These are phyloP conservation scores for Tolypocladium pustulatum DNA, from an alignment of 2,329 filamentous ascomycete species.

Conservation along the genomic window DNA sequence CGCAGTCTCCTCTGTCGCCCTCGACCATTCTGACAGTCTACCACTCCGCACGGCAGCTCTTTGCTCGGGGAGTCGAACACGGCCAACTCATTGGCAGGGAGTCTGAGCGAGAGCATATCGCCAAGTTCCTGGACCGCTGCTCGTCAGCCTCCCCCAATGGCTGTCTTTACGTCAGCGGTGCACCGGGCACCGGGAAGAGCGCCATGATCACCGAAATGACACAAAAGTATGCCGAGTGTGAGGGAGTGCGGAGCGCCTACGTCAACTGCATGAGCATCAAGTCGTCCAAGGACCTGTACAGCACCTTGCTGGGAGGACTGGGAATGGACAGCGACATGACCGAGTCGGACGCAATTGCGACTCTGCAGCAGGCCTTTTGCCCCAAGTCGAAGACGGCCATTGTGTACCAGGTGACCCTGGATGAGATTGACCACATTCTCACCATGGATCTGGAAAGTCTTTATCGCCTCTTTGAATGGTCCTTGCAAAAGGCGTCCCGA, in stretches of 20 bases:
- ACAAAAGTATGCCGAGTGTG: conserved; percentile 39
- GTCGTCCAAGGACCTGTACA: conserved; percentile 75
- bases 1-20: conserved; percentile 63
- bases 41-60: conserved; percentile 76
- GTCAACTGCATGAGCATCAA: conserved; percentile 98
- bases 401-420: conserved; percentile 75
- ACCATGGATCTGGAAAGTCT: conserved; percentile 81
- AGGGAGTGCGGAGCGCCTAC: conserved; percentile 58
- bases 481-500: conserved; percentile 66
- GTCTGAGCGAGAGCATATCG: conserved; percentile 52
- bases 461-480: conserved; percentile 96
- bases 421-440: conserved; percentile 91
- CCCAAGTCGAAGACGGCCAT: conserved; percentile 43
- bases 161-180: conserved; percentile 90
- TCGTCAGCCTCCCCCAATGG: conserved; percentile 53
- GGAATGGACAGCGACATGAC: conserved; percentile 46
- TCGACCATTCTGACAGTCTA: conserved; percentile 66
- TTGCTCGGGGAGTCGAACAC: conserved; percentile 68
- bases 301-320: conserved; percentile 63
- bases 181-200: conserved; percentile 93
- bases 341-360: conserved; percentile 56
- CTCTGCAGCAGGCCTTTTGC: conserved; percentile 62
- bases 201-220: conserved; percentile 80
- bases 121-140: conserved; percentile 56
- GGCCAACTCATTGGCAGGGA: conserved; percentile 72